Base-by-base conservation (phyloP, 140 eudicot species). In the Erigeron philadelphicus region DNA sequence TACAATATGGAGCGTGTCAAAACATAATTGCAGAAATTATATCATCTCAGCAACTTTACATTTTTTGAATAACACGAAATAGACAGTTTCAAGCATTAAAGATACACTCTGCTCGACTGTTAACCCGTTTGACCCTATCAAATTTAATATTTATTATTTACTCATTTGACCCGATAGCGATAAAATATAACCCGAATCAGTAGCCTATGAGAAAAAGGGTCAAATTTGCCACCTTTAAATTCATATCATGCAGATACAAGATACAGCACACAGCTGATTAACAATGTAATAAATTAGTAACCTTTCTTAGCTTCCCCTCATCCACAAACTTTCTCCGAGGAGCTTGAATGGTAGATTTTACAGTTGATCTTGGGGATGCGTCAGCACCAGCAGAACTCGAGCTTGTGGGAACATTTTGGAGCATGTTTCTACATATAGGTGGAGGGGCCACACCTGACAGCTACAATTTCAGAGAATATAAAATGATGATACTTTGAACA, bases 221-320 rank as follows among this genome's bases (percentile, higher is more conserved):
- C 41, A 13, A 56, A 17, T 8, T 23, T 19, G 63, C 16, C 13
- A 57, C 61, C 35, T 56, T 17, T 8, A 56, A 10, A 10, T 3
- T 50, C 6, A 50, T 17, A 56, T 56, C 62, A 56, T 56, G 41
- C 21, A 21, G 41, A 61, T 61, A 61, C 15, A 8, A 38, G 35
- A 25, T 60, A 47, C 47, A 60, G 15, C n/a, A 21, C 17, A 41
- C 38, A 46, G 8, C 15, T 12, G 48, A 67, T 16, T 9, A 18
- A 19, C 11, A 66, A 55, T 46, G 50, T 38, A 53, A 65, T 38
- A 70, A 38, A 40, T 48, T 71, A 19, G 57, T 16, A 61, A 85
- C 97, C 97, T 94, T 94, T 83, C 97, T 84, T 67, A 94, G 78
- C 69, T 94, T 94, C 16, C 96, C 99, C 78, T 94, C 99, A 64